Evolutionary conservation across 345 rosid genomes (phyloP), one percentile per base, ranked within the genome.

Genomic region (Euclidium syriacum): DNA sequence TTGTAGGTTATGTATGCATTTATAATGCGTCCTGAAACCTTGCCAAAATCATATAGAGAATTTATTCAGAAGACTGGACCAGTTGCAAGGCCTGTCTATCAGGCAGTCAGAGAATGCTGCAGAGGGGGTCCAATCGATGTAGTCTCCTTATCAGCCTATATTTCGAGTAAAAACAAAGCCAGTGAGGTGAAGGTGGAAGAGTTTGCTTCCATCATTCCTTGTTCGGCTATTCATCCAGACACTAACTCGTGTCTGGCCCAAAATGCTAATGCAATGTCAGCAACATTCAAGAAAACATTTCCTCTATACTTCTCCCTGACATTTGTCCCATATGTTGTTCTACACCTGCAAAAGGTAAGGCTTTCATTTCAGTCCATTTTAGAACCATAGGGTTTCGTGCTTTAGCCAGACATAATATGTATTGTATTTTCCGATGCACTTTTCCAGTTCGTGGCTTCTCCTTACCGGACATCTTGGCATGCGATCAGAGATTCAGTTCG

Each of bases 41-140:
- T 95, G 83, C 99, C 97, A 27, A 85, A 86, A 78, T 75, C 97
- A 65, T 95, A 95, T 78, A 87, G 75, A 70, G 92, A 90, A 68
- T 95, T 90, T 46, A 95, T 95, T 71, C 97, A 90, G 77, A 90
- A 90, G 75, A 95, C 99, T 17, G 97, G 99, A 47, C 99, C 99
- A 53, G 96, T 90, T 66, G 85, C 88, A 19, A 77, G 72, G 4
- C 95, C 97, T 58, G 91, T 85, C 5, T 95, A 95, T 76, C 87
- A 85, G 77, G 91, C 99, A 60, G 96, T 95, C 16, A 82, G 85
- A 79, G 92, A 90, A 16, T 79, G 75, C 79, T 90, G 99, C 79
- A 84, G 99, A 79, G 95, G 94, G 70, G 84, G 81, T 43, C 89
- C 92, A 7, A 73, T 90, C 62, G 86, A 88, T 74, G 73, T 90